These are phyloP conservation scores for Colletotrichum endophyticum DNA, from an alignment of 2,329 filamentous ascomycete species.

Conservation along the genomic window DNA sequence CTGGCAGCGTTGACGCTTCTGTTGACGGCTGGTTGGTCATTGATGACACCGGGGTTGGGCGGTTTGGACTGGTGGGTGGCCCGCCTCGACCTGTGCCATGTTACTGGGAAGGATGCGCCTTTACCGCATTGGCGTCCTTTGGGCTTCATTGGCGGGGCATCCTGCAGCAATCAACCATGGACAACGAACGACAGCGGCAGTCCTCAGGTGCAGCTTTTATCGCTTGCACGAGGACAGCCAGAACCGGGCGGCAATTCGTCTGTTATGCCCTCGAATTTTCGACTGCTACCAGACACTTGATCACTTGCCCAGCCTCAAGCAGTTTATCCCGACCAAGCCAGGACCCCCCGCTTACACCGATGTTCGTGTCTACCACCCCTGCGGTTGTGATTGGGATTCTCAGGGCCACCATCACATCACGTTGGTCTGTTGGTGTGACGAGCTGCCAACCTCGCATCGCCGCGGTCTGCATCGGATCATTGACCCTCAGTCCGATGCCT, in stretches of 20 bases:
- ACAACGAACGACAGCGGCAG: constrained; percentile 12
- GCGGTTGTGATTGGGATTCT: background rate
- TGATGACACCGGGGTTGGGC: background rate
- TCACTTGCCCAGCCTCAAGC: background rate
- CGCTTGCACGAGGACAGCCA: background rate
- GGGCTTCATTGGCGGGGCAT: constrained; percentile 15
- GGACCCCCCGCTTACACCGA: constrained; percentile 2
- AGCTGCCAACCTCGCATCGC: background rate
- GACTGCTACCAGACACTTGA: background rate
- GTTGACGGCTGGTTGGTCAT: background rate
- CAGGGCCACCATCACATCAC: background rate
- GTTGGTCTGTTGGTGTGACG: background rate
- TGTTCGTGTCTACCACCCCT: background rate
- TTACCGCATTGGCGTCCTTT: background rate
- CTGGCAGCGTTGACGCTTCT: background rate
- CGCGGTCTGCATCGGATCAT: background rate
- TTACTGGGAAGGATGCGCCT: constrained; percentile 4
- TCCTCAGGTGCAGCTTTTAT: background rate
- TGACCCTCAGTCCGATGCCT: background rate
- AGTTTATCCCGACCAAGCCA: background rate
- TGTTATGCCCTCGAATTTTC: background rate
- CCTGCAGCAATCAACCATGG: background rate
- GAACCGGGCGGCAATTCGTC: background rate
- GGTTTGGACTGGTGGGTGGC: background rate
- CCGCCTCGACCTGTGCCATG: constrained; percentile 1